A percentile compares a stretch with the other conserved stretches of the same genome.
Conservation (phyloP, 306 rosid genomes). For the Quercus glauca region DNA sequence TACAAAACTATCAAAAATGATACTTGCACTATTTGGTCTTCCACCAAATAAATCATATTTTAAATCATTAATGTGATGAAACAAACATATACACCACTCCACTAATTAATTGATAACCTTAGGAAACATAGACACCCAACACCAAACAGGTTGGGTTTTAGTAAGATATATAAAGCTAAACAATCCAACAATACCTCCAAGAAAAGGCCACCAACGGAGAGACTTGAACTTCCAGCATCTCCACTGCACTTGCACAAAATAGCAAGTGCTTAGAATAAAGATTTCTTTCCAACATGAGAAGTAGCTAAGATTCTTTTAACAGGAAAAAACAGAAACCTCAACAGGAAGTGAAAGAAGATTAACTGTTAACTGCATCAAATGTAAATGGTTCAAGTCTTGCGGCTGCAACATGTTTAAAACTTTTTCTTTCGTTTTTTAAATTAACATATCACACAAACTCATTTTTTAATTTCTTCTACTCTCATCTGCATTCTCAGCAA, state of each 20-base stretch:
- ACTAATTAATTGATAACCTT: background rate
- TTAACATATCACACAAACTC: too few relatives aligned
- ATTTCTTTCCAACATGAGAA: background rate
- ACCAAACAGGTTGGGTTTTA: background rate
- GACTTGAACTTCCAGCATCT: conserved; percentile 34
- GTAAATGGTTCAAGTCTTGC: background rate
- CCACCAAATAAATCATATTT: too few relatives aligned
- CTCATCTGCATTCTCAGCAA: too few relatives aligned
- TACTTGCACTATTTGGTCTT: too few relatives aligned
- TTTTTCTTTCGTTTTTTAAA: too few relatives aligned
- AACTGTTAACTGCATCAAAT: background rate
- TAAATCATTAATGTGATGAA: too few relatives aligned
- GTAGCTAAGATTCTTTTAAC: too few relatives aligned
- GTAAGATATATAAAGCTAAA: background rate
- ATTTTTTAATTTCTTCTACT: too few relatives aligned
- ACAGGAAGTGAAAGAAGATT: background rate
- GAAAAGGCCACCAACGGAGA: conserved; percentile 57
- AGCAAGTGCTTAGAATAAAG: background rate
- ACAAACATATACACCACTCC: too few relatives aligned
- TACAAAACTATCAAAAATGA: too few relatives aligned
- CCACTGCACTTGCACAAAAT: conserved; percentile 34
- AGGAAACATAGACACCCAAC: background rate
- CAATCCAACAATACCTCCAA: conserved; percentile 51
- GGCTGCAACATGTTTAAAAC: too few relatives aligned
- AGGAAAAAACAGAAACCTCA: background rate